A percentile compares a stretch with the other conserved stretches of the same genome.
Evolutionary conservation across 176 grass and related monocot genomes (phyloP).

Genomic region (Rhynchospora pubera): DNA sequence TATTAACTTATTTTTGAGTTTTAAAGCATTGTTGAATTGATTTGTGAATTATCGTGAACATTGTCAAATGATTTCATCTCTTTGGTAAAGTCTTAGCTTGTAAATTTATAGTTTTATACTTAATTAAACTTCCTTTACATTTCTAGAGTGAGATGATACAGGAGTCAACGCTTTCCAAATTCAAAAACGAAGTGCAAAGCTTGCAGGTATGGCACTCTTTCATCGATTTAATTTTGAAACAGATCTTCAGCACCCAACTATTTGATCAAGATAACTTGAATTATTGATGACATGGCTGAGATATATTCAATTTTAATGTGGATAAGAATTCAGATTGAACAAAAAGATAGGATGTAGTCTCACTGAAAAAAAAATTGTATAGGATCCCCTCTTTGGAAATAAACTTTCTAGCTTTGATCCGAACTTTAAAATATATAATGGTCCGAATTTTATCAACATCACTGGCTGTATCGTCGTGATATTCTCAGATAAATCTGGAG

Average conservation of each 20-base stretch:
- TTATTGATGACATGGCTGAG: neutral
- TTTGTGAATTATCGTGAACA: neutral
- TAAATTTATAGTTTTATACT: neutral
- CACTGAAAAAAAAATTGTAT: too few relatives aligned
- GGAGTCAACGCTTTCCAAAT: slow-evolving; percentile 80
- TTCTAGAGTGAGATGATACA: slow-evolving; percentile 80
- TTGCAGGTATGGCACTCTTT: slow-evolving; percentile 47
- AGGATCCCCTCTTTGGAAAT: neutral
- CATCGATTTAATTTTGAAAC: neutral
- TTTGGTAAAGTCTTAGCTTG: neutral
- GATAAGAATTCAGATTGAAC: neutral
- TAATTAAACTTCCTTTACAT: neutral
- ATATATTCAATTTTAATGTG: neutral
- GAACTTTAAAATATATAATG: neutral
- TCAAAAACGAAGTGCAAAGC: slow-evolving; percentile 74
- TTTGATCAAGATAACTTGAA: neutral
- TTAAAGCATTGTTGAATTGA: neutral
- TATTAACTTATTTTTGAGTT: neutral
- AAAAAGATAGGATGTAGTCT: neutral
- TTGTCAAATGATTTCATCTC: neutral
- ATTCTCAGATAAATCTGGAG: too few relatives aligned
- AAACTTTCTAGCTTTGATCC: neutral
- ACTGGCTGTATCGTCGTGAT: too few relatives aligned
- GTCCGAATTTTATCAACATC: too few relatives aligned
- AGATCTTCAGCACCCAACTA: neutral